phyloP scores from a whole-genome alignment of 768 basidiomycete genomes.

The Tephrocybe sp. region DNA sequence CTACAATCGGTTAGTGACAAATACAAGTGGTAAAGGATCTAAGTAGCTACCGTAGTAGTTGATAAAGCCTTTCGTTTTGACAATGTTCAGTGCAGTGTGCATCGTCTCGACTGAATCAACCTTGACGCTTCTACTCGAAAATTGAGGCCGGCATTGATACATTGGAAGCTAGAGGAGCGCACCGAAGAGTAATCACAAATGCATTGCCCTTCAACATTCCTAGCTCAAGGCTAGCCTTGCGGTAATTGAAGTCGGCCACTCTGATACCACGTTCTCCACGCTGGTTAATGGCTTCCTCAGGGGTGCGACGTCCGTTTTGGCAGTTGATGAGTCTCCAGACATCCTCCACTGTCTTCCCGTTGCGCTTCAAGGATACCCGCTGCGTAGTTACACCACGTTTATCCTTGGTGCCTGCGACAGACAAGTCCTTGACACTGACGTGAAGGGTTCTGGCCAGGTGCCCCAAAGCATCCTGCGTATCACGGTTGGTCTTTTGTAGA shows the following conservation, averaged over 20 bases:
- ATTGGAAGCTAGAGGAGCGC: constrained; percentile 17
- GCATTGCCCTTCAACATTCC: constrained; percentile 97
- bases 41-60: constrained; percentile 85
- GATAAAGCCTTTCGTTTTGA: constrained; percentile 89
- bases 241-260: constrained; percentile 86
- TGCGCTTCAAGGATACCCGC: constrained; percentile 78
- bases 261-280: constrained; percentile 90
- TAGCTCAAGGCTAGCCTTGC: constrained; percentile 79
- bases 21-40: background rate
- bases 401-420: constrained; percentile 96
- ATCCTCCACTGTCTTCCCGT: constrained; percentile 75
- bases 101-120: constrained; percentile 72
- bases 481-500: constrained; percentile 95
- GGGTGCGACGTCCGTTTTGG: constrained; percentile 53
- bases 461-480: constrained; percentile 91
- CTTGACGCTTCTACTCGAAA: constrained; percentile 73
- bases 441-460: constrained; percentile 80
- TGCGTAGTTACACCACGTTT: constrained; percentile 97
- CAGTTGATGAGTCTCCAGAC: constrained; percentile 85
- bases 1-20: constrained; percentile 46
- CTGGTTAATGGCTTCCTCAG: constrained; percentile 58
- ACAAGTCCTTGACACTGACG: constrained; percentile 76
- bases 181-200: constrained; percentile 95
- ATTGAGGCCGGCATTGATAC: background rate
- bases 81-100: constrained; percentile 70